Percentiles rank a stretch among this genome's conserved stretches.
Evolutionary conservation across 2,329 filamentous ascomycete genomes (phyloP).

Genomic region (Colletotrichum eleusines): DNA sequence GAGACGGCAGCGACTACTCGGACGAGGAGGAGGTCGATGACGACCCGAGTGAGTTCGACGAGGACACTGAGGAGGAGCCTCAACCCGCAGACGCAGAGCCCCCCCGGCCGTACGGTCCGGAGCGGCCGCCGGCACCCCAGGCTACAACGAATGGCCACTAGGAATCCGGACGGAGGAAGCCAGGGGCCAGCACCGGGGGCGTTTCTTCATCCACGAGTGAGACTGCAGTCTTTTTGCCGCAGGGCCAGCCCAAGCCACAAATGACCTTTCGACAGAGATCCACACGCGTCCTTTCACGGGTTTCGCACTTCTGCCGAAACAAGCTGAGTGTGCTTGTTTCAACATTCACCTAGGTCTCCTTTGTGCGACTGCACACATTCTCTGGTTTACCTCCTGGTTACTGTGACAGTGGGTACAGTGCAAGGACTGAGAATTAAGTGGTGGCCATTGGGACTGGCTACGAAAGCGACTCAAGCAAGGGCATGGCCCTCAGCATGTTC

Average conservation of each 20-base stretch:
- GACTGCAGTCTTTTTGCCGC: background rate
- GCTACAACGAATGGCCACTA: constrained; percentile 60
- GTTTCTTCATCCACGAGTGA: constrained; percentile 13
- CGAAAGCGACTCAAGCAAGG: background rate
- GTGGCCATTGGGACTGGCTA: background rate
- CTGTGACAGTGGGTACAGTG: background rate
- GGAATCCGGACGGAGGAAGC: constrained; percentile 43
- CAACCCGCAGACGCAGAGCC: constrained; percentile 52
- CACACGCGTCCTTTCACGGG: constrained; percentile 18
- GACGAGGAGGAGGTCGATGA: constrained; percentile 73
- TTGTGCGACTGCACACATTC: background rate
- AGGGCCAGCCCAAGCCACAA: constrained; percentile 2
- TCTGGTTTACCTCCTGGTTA: background rate
- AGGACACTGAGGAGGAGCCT: constrained; percentile 66
- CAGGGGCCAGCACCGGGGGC: constrained; percentile 19
- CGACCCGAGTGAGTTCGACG: constrained; percentile 74
- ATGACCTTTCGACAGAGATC: constrained; percentile 11
- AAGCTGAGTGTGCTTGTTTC: constrained; percentile 26
- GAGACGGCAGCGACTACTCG: constrained; percentile 74
- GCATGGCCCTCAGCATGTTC: constrained; percentile 7
- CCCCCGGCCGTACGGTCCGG: constrained; percentile 61
- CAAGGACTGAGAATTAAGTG: background rate
- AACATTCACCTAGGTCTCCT: constrained; percentile 18
- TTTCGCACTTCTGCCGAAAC: constrained; percentile 20
- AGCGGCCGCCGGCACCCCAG: constrained; percentile 58